Percentiles rank a stretch among this genome's conserved stretches.
Evolutionary conservation across 2,329 filamentous ascomycete genomes (phyloP).

Genomic region (Ophiosphaerella narmari): DNA sequence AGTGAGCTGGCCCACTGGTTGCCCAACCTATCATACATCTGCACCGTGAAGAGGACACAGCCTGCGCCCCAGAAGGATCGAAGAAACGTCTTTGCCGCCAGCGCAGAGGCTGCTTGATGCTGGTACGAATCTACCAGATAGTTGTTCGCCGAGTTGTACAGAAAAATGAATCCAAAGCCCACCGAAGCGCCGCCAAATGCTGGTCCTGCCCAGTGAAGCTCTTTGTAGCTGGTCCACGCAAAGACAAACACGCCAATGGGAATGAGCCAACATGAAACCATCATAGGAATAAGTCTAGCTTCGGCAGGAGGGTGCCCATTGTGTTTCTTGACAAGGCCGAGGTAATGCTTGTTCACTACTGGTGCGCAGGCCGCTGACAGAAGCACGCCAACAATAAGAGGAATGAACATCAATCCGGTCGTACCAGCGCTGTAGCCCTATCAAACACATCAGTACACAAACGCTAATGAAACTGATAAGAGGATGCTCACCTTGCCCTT

Average conservation of each 20-base stretch:
- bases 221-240: constrained; percentile 69
- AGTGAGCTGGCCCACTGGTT: constrained; percentile 77
- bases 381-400: constrained; percentile 76
- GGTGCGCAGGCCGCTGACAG: constrained; percentile 69
- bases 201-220: constrained; percentile 72
- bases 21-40: constrained; percentile 70
- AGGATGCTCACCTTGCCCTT: constrained; percentile 62
- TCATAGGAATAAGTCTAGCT: constrained; percentile 76
- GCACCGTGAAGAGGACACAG: constrained; percentile 77
- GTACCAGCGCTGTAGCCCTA: constrained; percentile 70
- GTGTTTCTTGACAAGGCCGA: constrained; percentile 65
- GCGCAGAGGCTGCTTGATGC: constrained; percentile 77
- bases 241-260: constrained; percentile 70
- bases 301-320: constrained; percentile 78
- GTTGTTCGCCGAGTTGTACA: constrained; percentile 70
- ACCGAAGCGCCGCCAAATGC: constrained; percentile 67
- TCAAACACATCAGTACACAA: not conserved
- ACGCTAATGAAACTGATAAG: not conserved
- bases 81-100: constrained; percentile 81
- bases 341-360: constrained; percentile 80
- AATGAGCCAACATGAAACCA: constrained; percentile 61
- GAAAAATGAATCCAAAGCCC: constrained; percentile 81
- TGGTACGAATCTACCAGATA: constrained; percentile 67
- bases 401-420: constrained; percentile 87
- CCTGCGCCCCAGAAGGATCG: constrained; percentile 79